Conservation (phyloP, 257 asterid genomes). For the Misopates orontium region DNA sequence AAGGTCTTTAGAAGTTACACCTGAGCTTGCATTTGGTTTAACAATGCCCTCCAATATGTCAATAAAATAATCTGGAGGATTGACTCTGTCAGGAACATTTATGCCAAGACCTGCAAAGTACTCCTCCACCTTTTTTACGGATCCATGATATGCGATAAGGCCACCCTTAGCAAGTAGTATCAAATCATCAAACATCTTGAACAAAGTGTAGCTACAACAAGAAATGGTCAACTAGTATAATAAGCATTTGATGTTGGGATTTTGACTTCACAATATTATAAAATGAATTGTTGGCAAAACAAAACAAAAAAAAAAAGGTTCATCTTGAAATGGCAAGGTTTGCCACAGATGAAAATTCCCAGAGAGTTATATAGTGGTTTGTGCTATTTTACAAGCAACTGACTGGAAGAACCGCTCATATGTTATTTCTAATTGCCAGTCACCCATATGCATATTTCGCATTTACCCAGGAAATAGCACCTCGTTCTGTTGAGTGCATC, state of each 20-base stretch:
- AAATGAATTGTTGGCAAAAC: too few species aligned
- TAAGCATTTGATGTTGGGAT: conserved; percentile 1
- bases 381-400: too few species aligned
- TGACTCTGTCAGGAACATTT: conserved; percentile 84
- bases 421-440: too few species aligned
- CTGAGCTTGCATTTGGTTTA: conserved; percentile 53
- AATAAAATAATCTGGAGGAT: conserved; percentile 94
- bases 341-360: too few species aligned
- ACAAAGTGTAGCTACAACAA: conserved; percentile 82
- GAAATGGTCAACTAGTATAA: conserved; percentile 23
- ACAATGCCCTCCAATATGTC: conserved; percentile 92
- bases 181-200: conserved; percentile 96
- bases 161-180: conserved; percentile 99
- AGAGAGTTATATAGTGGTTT: too few species aligned
- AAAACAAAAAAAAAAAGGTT: too few species aligned
- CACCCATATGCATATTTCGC: too few species aligned
- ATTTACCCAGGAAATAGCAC: too few species aligned
- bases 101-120: conserved; percentile 88
- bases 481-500: too few species aligned
- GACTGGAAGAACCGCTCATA: too few species aligned
- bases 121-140: conserved; percentile 94
- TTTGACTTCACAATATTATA: not conserved
- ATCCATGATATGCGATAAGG: conserved; percentile 89
- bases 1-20: conserved; percentile 75
- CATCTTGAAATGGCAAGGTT: too few species aligned